A percentile compares a stretch with the other conserved stretches of the same genome.
phyloP scores from a whole-genome alignment of 352 stramenopile species.

The Phytophthora pinifolia region DNA sequence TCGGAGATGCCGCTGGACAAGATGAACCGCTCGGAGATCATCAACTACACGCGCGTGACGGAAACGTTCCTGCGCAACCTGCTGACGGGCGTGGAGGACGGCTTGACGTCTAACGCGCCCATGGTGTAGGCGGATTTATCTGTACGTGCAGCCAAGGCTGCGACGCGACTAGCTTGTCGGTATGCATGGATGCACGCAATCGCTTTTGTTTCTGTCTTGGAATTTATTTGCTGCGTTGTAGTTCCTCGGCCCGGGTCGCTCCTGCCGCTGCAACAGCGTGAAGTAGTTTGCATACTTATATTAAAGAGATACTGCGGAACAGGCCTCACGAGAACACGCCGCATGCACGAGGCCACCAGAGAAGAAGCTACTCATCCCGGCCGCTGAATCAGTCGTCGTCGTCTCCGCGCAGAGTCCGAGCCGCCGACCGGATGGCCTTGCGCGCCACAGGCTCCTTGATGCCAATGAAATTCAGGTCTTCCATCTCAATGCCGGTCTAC shows the following conservation, averaged over 20 bases:
- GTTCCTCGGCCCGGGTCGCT: neutral
- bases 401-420: conserved; percentile 51
- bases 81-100: conserved; percentile 90
- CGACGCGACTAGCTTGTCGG: conserved; percentile 14
- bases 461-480: conserved; percentile 85
- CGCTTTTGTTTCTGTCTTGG: conserved; percentile 25
- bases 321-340: conserved; percentile 24
- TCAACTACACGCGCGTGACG: conserved; percentile 95
- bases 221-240: conserved; percentile 40
- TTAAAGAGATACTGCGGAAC: conserved; percentile 20
- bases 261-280: conserved; percentile 15
- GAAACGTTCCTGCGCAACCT: conserved; percentile 92
- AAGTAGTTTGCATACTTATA: conserved; percentile 42
- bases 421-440: conserved; percentile 62
- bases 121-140: conserved; percentile 25
- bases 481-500: conserved; percentile 83
- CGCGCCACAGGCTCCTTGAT: conserved; percentile 68
- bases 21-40: conserved; percentile 93
- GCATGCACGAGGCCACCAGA: conserved; percentile 23
- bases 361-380: conserved; percentile 12
- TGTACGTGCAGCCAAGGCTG: conserved; percentile 12
- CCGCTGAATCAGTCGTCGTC: conserved; percentile 34
- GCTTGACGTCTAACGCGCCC: conserved; percentile 57
- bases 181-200: conserved; percentile 24
- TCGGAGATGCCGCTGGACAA: conserved; percentile 91